phyloP scores from a whole-genome alignment of 2,329 filamentous ascomycete genomes.

The Fusarium pininemorale region DNA sequence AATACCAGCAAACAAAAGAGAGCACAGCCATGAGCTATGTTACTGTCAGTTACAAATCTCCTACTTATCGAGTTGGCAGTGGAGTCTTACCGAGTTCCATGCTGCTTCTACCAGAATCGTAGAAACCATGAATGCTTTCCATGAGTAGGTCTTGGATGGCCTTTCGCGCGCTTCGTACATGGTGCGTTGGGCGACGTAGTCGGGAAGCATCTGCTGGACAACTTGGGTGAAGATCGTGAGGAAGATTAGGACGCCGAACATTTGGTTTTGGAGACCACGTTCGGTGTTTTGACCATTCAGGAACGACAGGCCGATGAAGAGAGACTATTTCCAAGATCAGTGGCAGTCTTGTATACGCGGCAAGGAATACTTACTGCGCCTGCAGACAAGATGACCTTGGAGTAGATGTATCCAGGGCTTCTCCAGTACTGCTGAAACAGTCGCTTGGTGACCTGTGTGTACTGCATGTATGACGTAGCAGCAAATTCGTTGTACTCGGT shows the following conservation, averaged over 20 bases:
- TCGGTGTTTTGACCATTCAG: constrained; percentile 67
- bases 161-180: constrained; percentile 76
- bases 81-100: constrained; percentile 67
- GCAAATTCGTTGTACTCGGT: constrained; percentile 46
- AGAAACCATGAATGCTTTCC: constrained; percentile 72
- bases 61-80: rapidly evolving
- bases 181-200: constrained; percentile 73
- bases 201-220: constrained; percentile 74
- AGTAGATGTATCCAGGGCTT: constrained; percentile 70
- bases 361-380: constrained; percentile 43
- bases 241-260: constrained; percentile 78
- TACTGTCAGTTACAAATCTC: background rate
- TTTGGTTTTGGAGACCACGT: constrained; percentile 74
- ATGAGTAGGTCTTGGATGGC: constrained; percentile 73
- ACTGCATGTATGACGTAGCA: constrained; percentile 44
- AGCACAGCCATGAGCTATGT: constrained; percentile 54
- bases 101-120: constrained; percentile 71
- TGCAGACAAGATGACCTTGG: constrained; percentile 52
- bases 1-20: constrained; percentile 74
- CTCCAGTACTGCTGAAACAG: constrained; percentile 49
- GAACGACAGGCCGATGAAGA: constrained; percentile 78
- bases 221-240: constrained; percentile 74
- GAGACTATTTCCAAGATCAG: constrained; percentile 30
- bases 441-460: constrained; percentile 49
- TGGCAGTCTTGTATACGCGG: rapidly evolving